phyloP scores from a whole-genome alignment of 768 basidiomycete genomes.

The Suillus hirtellus region DNA sequence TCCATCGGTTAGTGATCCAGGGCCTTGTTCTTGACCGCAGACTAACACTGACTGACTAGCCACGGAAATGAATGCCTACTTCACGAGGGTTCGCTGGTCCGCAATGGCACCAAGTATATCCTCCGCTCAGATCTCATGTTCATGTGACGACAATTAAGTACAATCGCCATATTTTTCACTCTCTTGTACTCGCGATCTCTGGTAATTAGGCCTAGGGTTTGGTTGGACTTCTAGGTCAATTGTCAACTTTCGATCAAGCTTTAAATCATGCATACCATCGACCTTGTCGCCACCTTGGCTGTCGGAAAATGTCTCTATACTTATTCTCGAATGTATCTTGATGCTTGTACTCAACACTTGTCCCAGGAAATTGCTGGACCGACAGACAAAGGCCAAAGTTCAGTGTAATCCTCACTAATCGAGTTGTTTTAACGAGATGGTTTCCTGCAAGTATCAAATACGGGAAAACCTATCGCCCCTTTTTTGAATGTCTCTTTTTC shows the following conservation, averaged over 20 bases:
- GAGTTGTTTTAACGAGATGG: neutral
- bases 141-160: constrained; percentile 20
- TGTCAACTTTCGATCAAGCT: neutral
- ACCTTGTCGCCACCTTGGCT: neutral
- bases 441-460: neutral
- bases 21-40: constrained; percentile 8
- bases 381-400: neutral
- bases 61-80: constrained; percentile 74
- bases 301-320: neutral
- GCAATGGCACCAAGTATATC: constrained; percentile 64
- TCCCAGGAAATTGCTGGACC: neutral
- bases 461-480: constrained; percentile 34
- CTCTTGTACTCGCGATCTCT: too few species aligned
- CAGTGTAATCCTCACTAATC: neutral
- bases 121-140: constrained; percentile 76
- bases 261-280: neutral
- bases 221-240: neutral
- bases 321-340: neutral
- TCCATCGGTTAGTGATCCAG: constrained; percentile 53
- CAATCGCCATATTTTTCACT: neutral
- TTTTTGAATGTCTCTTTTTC: constrained; percentile 53
- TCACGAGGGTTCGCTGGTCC: constrained; percentile 69
- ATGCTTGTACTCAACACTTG: neutral
- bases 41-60: constrained; percentile 33
- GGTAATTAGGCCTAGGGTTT: neutral